Evolutionary conservation across 306 rosid genomes (phyloP), one percentile per base, ranked within the genome.

Genomic region (Parietaria judaica): DNA sequence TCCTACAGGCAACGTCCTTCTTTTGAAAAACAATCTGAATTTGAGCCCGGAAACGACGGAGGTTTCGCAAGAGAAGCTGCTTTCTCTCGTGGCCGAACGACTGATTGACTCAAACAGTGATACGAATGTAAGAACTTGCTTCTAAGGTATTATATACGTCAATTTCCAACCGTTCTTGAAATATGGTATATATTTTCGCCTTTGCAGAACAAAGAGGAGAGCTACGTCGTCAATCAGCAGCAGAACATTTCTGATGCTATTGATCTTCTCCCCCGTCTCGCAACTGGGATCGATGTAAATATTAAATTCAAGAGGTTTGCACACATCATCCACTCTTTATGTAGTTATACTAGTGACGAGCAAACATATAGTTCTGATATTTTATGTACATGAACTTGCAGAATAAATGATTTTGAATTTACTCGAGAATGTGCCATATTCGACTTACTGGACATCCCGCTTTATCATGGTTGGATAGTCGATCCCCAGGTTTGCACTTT

Each of bases 221-320:
- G 84, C 45, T 94, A 89, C 79, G 87, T 78, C 4, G 82, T 82
- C 81, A 94, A 94, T 77, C 97, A 88, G 78, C 89, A 81, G 64
- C 94, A 89, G 83, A 94, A 94, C 80, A 94, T 94, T 84, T 48
- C 99, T 7, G 97, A 94, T 74, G 99, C 99, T 46, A 94, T 94
- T 70, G 99, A 94, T 81, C 82, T 82, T 72, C 97, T 94, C 60
- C 99, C 97, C 53, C 82, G 84, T 69, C 99, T 94, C 72, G 95
- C 99, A 54, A 94, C 99, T 5, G 99, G 99, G 73, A 94, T 94
- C 58, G 99, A 94, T 83, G 99, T 94, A 68, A 94, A 94, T 83
- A 74, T 86, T 77, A 86, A 84, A 67, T 94, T 86, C 75, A 84
- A 74, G 72, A 89, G 95, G 99, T 94, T 50, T 54, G 78, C 8